A percentile compares a stretch with the other conserved stretches of the same genome.
Evolutionary conservation across 768 basidiomycete genomes (phyloP).

Genomic region (Leccinum imitatum): DNA sequence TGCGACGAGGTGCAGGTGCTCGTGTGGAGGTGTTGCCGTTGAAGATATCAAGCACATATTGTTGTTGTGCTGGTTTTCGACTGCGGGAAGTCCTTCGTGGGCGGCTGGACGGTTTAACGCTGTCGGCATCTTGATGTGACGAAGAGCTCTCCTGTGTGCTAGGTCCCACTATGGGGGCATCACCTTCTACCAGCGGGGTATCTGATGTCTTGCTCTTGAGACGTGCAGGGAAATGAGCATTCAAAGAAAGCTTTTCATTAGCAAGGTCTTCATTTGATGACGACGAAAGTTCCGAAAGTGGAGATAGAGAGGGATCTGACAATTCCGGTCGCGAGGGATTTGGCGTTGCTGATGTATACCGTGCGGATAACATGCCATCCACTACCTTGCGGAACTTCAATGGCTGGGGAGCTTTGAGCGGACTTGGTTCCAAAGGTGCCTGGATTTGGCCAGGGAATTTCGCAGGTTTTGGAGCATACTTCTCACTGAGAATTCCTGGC

Average conservation of each 20-base stretch:
- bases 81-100: conserved; percentile 52
- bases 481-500: conserved; percentile 33
- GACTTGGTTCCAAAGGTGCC: conserved; percentile 15
- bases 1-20: conserved; percentile 44
- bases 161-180: conserved; percentile 12
- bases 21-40: conserved; percentile 28
- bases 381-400: conserved; percentile 41
- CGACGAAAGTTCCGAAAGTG: conserved; percentile 28
- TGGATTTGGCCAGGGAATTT: conserved; percentile 16
- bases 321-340: conserved; percentile 8
- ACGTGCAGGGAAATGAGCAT: not conserved
- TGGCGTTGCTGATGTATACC: conserved; percentile 24
- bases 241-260: conserved; percentile 1
- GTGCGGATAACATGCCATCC: conserved; percentile 36
- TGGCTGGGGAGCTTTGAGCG: conserved; percentile 25
- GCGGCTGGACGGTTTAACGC: conserved; percentile 10
- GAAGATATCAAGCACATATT: conserved; percentile 40
- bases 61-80: conserved; percentile 41
- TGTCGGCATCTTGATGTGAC: conserved; percentile 14
- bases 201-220: conserved; percentile 2
- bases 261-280: conserved; percentile 17
- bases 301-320: conserved; percentile 11
- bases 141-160: conserved; percentile 5
- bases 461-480: conserved; percentile 28
- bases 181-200: not conserved